Evolutionary conservation across 2,329 filamentous ascomycete species (phyloP), one percentile per base, ranked within the genome.

Genomic region (Aspergillus spinulosporus): DNA sequence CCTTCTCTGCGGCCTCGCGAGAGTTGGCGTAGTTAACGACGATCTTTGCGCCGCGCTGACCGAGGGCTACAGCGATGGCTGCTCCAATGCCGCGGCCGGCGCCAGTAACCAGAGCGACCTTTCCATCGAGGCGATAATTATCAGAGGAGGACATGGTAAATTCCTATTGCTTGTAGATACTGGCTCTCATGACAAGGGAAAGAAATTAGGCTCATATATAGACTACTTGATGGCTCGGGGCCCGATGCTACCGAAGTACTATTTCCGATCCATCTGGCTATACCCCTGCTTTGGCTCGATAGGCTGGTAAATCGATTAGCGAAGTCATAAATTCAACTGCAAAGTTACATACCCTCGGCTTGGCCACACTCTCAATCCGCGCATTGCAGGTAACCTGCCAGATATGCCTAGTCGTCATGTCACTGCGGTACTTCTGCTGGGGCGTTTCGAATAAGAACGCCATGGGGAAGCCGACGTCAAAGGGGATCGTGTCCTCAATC

Each of bases 1-100:
- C 81, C 66, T 84, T 80, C 62, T 88, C 81, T 52, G 88, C 88
- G 21, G 85, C 82, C 52, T 83, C 79, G 59, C 79, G 74, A 68
- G 83, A 84, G 77, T 88, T 86, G 72, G 85, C 70, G 59, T 74
- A 76, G 66, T 76, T 76, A 60, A 76, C 71, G 8, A 71, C 70
- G 9, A 76, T 71, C 26, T 68, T 70, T 36, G 74, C 74, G 6
- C 74, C 74, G 54, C 72, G 68, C 56, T 70, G 72, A 14, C 70
- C 74, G n/a, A 76, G 67, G 60, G 75, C 74, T 14, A 75, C 62
- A 2, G 73, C 74, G 28, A 75, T 76, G 11, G 72, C 74, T 9
- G 70, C 67, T 15, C 74, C 74, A 59, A 76, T 76, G 32, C 74
- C 74, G 42, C 74, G 74, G 31, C 72, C 72, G 32, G 64, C 65